Base-by-base conservation (phyloP, 345 rosid species). In the Firmiana major region DNA sequence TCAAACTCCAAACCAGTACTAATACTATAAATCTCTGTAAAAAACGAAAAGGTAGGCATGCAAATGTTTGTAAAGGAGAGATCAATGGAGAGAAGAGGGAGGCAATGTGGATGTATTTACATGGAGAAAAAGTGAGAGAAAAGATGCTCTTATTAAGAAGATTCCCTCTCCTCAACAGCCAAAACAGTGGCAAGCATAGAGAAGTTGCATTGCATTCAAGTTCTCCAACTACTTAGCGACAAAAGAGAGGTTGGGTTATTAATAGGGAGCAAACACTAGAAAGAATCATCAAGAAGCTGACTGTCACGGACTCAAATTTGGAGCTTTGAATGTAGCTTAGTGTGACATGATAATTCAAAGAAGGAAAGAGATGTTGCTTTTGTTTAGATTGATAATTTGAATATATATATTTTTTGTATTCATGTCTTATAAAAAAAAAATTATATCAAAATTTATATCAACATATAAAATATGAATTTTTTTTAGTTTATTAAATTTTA, bases 211-310 rank as follows among this genome's bases (percentile, higher is more conserved):
- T 84, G 34, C 34, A 31, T 31, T 31, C 31, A 87, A 77, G 63
- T 70, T 78, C 6, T 36, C 66, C 89, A 88, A 83, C 90, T 12
- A 79, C 90, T 82, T 78, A 60, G 66, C 76, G 79, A 75, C 75
- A 84, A 76, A 73, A 85, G 84, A 58, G 72, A 31, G 87, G 84
- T 83, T 89, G 77, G 76, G 63, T 43, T 46, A 82, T 88, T 86
- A 81, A 83, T 79, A 70, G 68, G 75, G 59, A 75, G 22, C 21
- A 53, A 73, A 74, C 21, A 81, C 81, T 74, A 78, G 81, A 81
- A 74, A 31, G 83, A 85, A 79, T 77, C 80, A 83, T 79, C 87
- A 75, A 46, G 79, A 73, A 49, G 78, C 34, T 31, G 34, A 31
- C 3, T 15, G 43, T 78, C 81, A 60, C 63, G 78, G 79, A 80